Base-by-base conservation (phyloP, 2,329 filamentous ascomycete species). In the Parascedosporium putredinis region DNA sequence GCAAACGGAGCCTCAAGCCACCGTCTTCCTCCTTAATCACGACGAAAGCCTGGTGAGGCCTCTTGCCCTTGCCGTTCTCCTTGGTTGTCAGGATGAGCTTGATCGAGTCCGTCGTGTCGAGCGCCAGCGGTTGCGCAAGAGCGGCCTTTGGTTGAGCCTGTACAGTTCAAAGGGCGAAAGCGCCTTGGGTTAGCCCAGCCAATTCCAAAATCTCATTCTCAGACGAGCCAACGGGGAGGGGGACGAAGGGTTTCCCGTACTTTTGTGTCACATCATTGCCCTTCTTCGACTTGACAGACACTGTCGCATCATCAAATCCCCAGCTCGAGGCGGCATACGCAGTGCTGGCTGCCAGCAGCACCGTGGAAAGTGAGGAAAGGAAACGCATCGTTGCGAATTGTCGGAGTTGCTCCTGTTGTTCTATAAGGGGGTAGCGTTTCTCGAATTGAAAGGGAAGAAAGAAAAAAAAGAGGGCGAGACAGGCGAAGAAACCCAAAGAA, bases 11-110 rank as follows among this genome's bases (percentile, higher is more conserved):
- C 83, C 66, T 97, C 44, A 98, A 73, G 31, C 87, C 88, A 9
- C 82, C 83, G 10, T 74, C 70, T 9, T 76, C 71, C 58, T 97
- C 89, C 58, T 79, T 83, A 51, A 98, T 68, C 14, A 93, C 75
- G 49, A 98, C 75, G 72, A 96, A 96, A 5, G 89, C 89, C 69
- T 98, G 93, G 68, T 98, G 93, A 58, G 93, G 88, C 56, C 86
- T 81, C 74, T 89, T 91, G 44, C 79, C 76, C 58, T 81, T 83
- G 67, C 82, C 81, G 62, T 79, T 83, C 61, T 95, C 88, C 63
- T 85, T 84, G 7, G 88, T 78, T 29, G 88, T 95, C 59, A 98
- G 71, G 56, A 81, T 69, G 56, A 98, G 71, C 72, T 93, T 95
- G 61, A 97, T 73, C 38, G 81, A 81, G 62, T 94, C 89, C 49